These are phyloP conservation scores for Aspergillus fischeri DNA, from an alignment of 2,329 filamentous ascomycete genomes.

Conservation along the genomic window DNA sequence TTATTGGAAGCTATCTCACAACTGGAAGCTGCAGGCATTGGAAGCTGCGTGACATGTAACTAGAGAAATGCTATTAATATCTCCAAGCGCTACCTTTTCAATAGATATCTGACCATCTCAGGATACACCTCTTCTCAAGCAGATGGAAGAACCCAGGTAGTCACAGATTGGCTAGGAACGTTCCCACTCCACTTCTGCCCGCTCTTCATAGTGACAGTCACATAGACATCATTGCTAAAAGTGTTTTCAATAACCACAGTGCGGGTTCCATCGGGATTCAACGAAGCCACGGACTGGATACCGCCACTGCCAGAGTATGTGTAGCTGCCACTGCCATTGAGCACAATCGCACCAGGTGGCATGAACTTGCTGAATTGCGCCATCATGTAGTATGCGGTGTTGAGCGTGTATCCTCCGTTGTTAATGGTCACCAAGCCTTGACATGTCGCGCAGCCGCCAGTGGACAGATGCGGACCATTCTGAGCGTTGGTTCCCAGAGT, in stretches of 20 bases:
- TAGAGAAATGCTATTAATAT: no score
- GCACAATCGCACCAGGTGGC: conserved; percentile 42
- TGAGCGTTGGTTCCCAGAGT: conserved; percentile 25
- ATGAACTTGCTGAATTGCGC: conserved; percentile 52
- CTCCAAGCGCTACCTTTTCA: no score
- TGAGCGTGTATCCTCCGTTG: conserved; percentile 42
- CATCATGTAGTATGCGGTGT: conserved; percentile 52
- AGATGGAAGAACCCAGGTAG: conserved; percentile 26
- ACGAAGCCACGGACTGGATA: conserved; percentile 44
- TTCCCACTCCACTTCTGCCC: conserved; percentile 27
- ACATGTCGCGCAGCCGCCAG: conserved; percentile 25
- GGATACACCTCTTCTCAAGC: not conserved
- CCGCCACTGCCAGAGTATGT: conserved; percentile 35
- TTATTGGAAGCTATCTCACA: no score
- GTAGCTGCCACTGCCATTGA: conserved; percentile 44
- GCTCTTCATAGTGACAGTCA: conserved; percentile 25
- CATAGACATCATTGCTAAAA: conserved; percentile 44
- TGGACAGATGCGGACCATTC: conserved; percentile 25
- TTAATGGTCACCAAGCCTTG: conserved; percentile 25
- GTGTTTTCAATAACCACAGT: conserved; percentile 48
- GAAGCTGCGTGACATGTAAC: no score
- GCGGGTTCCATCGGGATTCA: conserved; percentile 46
- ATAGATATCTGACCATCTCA: no score
- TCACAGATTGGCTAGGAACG: conserved; percentile 25
- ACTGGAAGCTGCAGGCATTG: no score